phyloP scores from a whole-genome alignment of 306 rosid species.

The Ammopiptanthus mongolicus region DNA sequence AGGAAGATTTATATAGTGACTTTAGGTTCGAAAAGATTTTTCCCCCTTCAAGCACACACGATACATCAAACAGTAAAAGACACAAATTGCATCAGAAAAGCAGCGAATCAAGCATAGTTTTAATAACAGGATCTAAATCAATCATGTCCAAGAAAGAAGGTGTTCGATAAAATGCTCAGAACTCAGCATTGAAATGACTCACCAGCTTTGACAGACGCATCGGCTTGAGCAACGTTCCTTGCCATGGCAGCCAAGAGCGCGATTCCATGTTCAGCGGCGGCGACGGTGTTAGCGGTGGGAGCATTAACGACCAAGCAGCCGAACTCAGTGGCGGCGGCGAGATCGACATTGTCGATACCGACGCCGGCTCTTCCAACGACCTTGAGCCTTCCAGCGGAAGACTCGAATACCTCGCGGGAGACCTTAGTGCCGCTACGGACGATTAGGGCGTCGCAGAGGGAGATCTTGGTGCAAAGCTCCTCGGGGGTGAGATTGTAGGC shows the following conservation, averaged over 20 bases:
- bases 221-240: conserved; percentile 93
- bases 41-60: neutral
- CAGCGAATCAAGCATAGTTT: neutral
- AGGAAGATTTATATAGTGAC: neutral
- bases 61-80: neutral
- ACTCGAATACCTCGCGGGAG: conserved; percentile 84
- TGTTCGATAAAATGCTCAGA: conserved; percentile 22
- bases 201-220: conserved; percentile 94
- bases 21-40: neutral
- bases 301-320: conserved; percentile 96
- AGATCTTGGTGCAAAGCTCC: conserved; percentile 97
- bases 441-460: conserved; percentile 90
- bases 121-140: neutral
- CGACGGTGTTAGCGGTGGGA: conserved; percentile 94
- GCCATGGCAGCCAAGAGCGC: conserved; percentile 95
- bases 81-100: conserved; percentile 7
- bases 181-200: neutral
- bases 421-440: conserved; percentile 97
- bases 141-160: neutral
- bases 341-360: conserved; percentile 98
- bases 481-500: conserved; percentile 77
- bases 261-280: conserved; percentile 96
- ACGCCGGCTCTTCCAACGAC: conserved; percentile 98
- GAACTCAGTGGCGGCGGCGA: conserved; percentile 95
- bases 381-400: conserved; percentile 84